Conservation (phyloP, 1,284 basidiomycete species). For the Entoloma clypeatum region DNA sequence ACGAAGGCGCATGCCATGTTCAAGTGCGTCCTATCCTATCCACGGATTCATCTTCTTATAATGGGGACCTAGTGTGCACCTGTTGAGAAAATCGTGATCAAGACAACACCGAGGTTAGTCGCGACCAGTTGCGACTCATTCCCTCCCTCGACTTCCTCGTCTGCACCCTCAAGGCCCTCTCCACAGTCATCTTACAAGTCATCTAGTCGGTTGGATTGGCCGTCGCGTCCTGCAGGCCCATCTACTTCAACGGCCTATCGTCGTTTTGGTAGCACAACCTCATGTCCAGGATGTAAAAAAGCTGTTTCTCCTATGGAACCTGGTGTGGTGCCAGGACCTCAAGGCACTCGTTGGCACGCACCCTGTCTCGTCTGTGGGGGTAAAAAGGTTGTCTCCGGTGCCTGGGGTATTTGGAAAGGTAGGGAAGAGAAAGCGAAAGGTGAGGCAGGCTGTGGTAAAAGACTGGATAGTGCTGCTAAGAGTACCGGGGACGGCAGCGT, state of each 20-base stretch:
- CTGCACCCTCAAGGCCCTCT: constrained; percentile 4
- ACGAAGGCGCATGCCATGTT: constrained; percentile 65
- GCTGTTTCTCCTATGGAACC: constrained; percentile 76
- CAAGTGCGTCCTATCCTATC: constrained; percentile 35
- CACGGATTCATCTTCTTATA: constrained; percentile 10
- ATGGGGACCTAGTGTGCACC: constrained; percentile 53
- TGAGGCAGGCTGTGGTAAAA: constrained; percentile 75
- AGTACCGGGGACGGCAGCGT: constrained; percentile 62
- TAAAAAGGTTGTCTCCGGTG: constrained; percentile 40
- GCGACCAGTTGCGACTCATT: constrained; percentile 7
- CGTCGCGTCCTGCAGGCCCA: constrained; percentile 39
- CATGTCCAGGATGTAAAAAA: constrained; percentile 70
- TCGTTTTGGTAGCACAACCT: constrained; percentile 60
- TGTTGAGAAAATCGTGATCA: constrained; percentile 41
- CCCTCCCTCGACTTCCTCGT: neutral
- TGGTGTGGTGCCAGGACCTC: constrained; percentile 78
- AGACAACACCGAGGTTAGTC: constrained; percentile 25
- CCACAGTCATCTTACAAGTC: constrained; percentile 15
- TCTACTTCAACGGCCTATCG: constrained; percentile 41
- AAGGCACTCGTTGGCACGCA: constrained; percentile 74
- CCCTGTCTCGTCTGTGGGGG: constrained; percentile 77
- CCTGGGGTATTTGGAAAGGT: constrained; percentile 37
- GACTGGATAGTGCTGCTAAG: constrained; percentile 79
- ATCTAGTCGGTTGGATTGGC: constrained; percentile 31
- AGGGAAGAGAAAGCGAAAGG: constrained; percentile 46